Evolutionary conservation across 139 green algal species (phyloP).

Genomic region (Auxenochlorella pyrenoidosa): DNA sequence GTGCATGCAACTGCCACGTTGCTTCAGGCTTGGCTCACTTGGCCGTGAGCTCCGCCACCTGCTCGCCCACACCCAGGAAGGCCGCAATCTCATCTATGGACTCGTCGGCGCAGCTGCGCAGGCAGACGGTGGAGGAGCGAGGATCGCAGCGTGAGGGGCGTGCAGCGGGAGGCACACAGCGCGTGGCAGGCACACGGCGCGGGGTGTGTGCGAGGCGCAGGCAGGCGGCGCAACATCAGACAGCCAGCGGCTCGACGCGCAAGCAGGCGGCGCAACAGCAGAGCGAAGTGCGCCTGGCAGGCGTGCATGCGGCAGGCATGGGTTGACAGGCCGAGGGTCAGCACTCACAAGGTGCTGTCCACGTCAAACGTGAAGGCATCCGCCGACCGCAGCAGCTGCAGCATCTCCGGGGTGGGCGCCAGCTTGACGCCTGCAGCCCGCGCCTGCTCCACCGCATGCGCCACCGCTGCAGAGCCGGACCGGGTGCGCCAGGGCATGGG

Average conservation of each 20-base stretch:
- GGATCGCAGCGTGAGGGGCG: background rate
- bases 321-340: background rate
- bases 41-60: conserved; percentile 87
- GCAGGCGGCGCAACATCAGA: background rate
- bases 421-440: conserved; percentile 1
- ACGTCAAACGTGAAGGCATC: conserved; percentile 97
- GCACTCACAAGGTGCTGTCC: conserved; percentile 93
- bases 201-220: too few species aligned
- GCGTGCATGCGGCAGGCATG: background rate
- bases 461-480: background rate
- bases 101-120: conserved; percentile 90
- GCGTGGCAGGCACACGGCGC: background rate
- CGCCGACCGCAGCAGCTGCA: conserved; percentile 24
- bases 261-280: background rate
- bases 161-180: background rate
- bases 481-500: too few species aligned
- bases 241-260: too few species aligned
- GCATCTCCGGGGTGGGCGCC: background rate
- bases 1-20: too few species aligned
- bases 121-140: background rate
- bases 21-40: conserved; percentile 32
- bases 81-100: conserved; percentile 97
- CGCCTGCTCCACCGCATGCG: background rate
- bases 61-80: conserved; percentile 89
- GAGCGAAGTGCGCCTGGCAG: background rate